Conservation (phyloP, 805 yeast genomes). For the Candida coleopterorum region DNA sequence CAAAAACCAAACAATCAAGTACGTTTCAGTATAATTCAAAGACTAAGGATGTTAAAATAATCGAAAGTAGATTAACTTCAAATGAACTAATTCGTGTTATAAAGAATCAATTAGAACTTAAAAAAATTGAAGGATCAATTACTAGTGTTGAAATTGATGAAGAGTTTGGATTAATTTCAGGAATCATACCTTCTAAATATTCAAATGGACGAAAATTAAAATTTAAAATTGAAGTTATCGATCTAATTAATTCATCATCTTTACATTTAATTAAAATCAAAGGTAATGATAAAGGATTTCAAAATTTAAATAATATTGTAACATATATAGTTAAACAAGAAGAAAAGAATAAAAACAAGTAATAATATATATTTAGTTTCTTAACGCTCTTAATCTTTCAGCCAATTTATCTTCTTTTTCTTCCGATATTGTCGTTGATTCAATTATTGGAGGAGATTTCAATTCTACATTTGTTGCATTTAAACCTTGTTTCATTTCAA, state of each 20-base stretch:
- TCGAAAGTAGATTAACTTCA: constrained; percentile 30
- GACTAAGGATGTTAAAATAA: constrained; percentile 22
- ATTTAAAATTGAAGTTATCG: constrained; percentile 41
- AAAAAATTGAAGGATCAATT: constrained; percentile 48
- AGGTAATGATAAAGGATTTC: constrained; percentile 45
- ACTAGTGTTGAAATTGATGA: constrained; percentile 38
- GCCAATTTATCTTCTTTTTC: constrained; percentile 86
- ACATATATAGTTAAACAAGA: constrained; percentile 43
- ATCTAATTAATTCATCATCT: constrained; percentile 32
- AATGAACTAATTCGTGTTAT: constrained; percentile 29
- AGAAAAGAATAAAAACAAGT: constrained; percentile 18
- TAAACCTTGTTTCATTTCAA: constrained; percentile 84
- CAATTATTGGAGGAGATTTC: constrained; percentile 31
- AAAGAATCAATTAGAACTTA: constrained; percentile 40
- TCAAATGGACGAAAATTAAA: constrained; percentile 43
- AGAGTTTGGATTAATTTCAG: constrained; percentile 39
- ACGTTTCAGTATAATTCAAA: background rate
- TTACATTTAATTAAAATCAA: constrained; percentile 39
- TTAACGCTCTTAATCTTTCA: constrained; percentile 81
- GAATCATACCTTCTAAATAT: constrained; percentile 43
- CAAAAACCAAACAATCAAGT: constrained; percentile 1
- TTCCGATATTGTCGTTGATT: constrained; percentile 37
- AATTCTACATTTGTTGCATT: constrained; percentile 56
- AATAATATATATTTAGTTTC: too few species aligned
- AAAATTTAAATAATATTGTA: constrained; percentile 38